Evolutionary conservation across 2,329 filamentous ascomycete species (phyloP), one percentile per base, ranked within the genome.

Genomic region (Botrytis tulipae): DNA sequence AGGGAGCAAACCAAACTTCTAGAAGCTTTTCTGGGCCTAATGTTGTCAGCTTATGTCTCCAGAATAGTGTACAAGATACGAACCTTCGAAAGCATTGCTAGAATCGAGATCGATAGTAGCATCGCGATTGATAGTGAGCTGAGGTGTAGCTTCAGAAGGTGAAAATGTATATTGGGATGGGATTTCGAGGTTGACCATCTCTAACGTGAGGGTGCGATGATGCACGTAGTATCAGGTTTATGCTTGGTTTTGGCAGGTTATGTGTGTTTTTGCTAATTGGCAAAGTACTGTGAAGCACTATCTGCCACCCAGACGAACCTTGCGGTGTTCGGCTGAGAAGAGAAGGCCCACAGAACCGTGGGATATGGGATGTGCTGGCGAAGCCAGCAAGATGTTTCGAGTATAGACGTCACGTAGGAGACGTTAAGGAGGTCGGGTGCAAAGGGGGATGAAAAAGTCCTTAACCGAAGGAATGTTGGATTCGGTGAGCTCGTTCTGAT

Each of bases 271-370:
- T 46, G 63, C 65, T 71, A 75, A 74, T 74, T 74, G 65, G 76
- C 76, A 76, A 79, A 80, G 86, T 87, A 89, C 88, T 88, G 91
- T 92, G 92, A 92, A 96, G 94, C 94, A 93, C 94, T 94, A 92
- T 94, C 94, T 97, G 91, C 93, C 90, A 88, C 93, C 90, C 93
- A 97, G 94, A 95, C 93, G 93, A 95, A 95, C 92, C 89, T 92
- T 94, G 92, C 90, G 90, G 91, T 88, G 92, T 93, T 88, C 93
- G 94, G 89, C 90, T 93, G 93, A 95, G 93, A 87, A 95, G 92
- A 96, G 93, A 94, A 96, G 94, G 93, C 94, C 93, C 94, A 96
- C 92, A 90, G 88, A 87, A 88, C 84, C 86, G 88, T 87, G 85
- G 86, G 84, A 83, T 83, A 84, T 80, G 79, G 81, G 84, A 84